Evolutionary conservation across 192 early-diverging fungal genomes (phyloP).

Genomic region (Lunasporangiospora selenospora): DNA sequence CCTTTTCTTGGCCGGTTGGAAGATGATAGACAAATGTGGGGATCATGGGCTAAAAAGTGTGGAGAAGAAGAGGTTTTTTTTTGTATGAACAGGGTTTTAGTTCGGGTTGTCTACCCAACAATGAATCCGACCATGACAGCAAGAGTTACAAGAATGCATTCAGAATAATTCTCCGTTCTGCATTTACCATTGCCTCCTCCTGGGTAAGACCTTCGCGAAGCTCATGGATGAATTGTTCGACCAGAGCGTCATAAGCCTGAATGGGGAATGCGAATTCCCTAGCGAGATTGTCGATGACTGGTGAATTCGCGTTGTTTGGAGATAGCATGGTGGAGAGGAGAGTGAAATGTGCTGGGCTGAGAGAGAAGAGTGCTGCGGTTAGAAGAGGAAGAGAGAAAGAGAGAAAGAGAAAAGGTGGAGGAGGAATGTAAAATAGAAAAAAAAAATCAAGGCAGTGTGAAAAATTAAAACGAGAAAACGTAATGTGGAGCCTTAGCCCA

Average conservation of each 20-base stretch:
- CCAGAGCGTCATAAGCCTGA: constrained; percentile 29
- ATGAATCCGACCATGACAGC: too few species aligned
- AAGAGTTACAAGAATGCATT: too few species aligned
- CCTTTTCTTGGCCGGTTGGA: constrained; percentile 85
- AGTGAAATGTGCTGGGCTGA: background rate
- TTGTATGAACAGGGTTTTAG: too few species aligned
- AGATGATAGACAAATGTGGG: constrained; percentile 83
- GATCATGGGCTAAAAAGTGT: constrained; percentile 70
- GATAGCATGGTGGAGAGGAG: background rate
- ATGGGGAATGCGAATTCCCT: constrained; percentile 35
- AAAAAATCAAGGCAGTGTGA: background rate
- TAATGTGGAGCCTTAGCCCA: too few species aligned
- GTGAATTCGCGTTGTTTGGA: background rate
- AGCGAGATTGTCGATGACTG: constrained; percentile 19
- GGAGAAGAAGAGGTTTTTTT: too few species aligned
- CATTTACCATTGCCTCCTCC: constrained; percentile 22
- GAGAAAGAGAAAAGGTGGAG: background rate
- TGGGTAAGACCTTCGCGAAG: constrained; percentile 19
- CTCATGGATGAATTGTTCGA: constrained; percentile 35
- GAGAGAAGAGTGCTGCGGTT: background rate
- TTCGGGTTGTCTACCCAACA: too few species aligned
- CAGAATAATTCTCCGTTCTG: too few species aligned
- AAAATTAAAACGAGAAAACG: background rate
- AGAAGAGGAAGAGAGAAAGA: background rate
- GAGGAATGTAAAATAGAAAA: background rate